Base-by-base conservation (phyloP, 2,329 filamentous ascomycete species). In the Xylaria hypoxylon region DNA sequence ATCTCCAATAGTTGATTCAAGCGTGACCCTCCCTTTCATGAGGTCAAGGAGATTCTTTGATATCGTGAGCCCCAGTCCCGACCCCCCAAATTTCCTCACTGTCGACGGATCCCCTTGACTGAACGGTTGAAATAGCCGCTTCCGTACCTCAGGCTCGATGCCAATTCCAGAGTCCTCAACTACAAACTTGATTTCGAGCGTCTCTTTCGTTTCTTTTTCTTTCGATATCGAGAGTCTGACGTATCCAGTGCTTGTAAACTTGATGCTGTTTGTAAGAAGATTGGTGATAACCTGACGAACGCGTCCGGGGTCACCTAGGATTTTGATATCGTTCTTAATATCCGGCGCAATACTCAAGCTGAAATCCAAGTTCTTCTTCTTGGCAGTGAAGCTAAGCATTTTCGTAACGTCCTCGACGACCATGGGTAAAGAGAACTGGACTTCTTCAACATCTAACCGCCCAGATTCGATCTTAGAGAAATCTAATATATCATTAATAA, bases 391-490 rank as follows among this genome's bases (percentile, higher is more conserved):
- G 17, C n/a, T 22, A 19, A 52, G 50, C 50, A 52, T 35, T 35
- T 52, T 52, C 5, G 5, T 35, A 52, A 52, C n/a, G 17, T 52
- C 50, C n/a, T 52, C 2, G 2, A 52, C 31, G 19, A 52, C 19
- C 28, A 52, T 19, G 11, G 50, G 8, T 22, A 52, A n/a, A 22
- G 50, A 52, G 28, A 52, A 52, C 8, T 35, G 50, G n/a, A 52
- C 50, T 3, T 19, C n/a, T 38, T 35, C 50, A 11, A 52, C 4
- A 15, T 52, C 50, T 24, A 52, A 28, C n/a, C 50, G 28, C 8
- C 50, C 50, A 8, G 50, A 52, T 35, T 52, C 50, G 31, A 52
- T 52, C 19, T 52, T 52, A 8, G 50, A 52, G 50, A 52, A 52
- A 22, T 52, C 50, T 7, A 52, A 35, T 11, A 52, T 52, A 22